Base-by-base conservation (phyloP, 148 eudicot genomes). In the Arbutus unedo region DNA sequence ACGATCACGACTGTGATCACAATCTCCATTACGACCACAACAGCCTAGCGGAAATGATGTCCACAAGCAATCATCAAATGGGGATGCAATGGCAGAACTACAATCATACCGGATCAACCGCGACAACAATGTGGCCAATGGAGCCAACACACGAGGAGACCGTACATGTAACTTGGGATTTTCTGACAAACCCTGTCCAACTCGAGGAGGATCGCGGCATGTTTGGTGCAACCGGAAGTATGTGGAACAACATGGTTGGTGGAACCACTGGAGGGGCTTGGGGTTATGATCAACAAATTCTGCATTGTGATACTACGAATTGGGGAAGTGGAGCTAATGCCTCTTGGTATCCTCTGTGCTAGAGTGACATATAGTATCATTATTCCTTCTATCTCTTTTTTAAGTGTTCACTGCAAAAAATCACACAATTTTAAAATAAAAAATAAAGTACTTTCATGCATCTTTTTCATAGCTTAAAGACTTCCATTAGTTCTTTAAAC, bases 281-380 rank as follows among this genome's bases (percentile, higher is more conserved):
- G 70, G 5, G 41, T 31, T 79, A 41, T 13, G 84, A 76, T 82
- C 76, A 66, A 41, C 66, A 82, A 53, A 62, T 50, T 11, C 6
- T 82, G 53, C n/a, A 77, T 49, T 76, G 41, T 50, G 84, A 51
- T 6, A 60, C 18, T 51, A 25, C 49, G 9, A 76, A 16, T 54
- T 82, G 84, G 84, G 81, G 64, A 76, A 74, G 55, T 15, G 67
- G 6, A 1, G 45, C 53, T 19, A 53, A 45, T 51, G 19, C 84
- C 8, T 48, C 75, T 53, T 82, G 81, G 84, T 11, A 31, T 64
- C 80, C 59, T 76, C 75, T n/a, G 75, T 76, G 75, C 84, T 62
- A 38, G 74, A 64, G 4, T 75, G 53, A 57, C 31, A 60, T 21
- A 25, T 21, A 25, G 43, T 66, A 66, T 9, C 71, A 31, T 31